A percentile compares a stretch with the other conserved stretches of the same genome.
phyloP scores from a whole-genome alignment of 768 basidiomycete genomes.

The Boletus speciosus region DNA sequence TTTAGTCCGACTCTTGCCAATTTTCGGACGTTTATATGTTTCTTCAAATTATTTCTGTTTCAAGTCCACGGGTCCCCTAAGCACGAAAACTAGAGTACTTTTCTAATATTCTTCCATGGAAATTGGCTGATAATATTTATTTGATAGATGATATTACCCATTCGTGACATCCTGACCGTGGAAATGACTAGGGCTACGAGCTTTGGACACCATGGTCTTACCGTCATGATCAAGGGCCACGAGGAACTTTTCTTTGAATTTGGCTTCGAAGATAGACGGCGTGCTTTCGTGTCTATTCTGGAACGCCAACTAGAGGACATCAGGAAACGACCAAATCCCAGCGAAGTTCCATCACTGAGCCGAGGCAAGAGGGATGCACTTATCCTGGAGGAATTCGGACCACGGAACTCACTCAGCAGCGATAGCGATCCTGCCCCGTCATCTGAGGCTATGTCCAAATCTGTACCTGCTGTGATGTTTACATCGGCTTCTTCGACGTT shows the following conservation, averaged over 20 bases:
- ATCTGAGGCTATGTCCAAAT: slow-evolving; percentile 60
- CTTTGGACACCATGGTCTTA: slow-evolving; percentile 86
- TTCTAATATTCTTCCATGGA: neutral
- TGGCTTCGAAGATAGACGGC: slow-evolving; percentile 71
- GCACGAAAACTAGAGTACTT: slow-evolving; percentile 77
- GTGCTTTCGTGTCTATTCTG: slow-evolving; percentile 71
- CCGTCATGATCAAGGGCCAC: slow-evolving; percentile 89
- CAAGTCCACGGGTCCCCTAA: slow-evolving; percentile 79
- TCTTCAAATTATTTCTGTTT: slow-evolving; percentile 95
- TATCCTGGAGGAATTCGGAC: slow-evolving; percentile 82
- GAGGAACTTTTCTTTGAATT: slow-evolving; percentile 99
- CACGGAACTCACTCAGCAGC: slow-evolving; percentile 35
- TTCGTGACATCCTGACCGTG: slow-evolving; percentile 79
- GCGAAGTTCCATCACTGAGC: slow-evolving; percentile 43
- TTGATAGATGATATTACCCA: slow-evolving; percentile 87
- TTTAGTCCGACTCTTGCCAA: slow-evolving; percentile 84
- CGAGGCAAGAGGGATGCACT: slow-evolving; percentile 67
- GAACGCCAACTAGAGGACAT: slow-evolving; percentile 79
- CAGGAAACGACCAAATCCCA: slow-evolving; percentile 44
- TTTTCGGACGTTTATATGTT: slow-evolving; percentile 83
- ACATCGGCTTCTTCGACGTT: slow-evolving; percentile 95
- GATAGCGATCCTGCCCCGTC: slow-evolving; percentile 44
- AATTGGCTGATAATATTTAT: slow-evolving; percentile 1
- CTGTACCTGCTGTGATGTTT: slow-evolving; percentile 91
- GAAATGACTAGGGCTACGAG: slow-evolving; percentile 85